Evolutionary conservation across 2,329 filamentous ascomycete genomes (phyloP), one percentile per base, ranked within the genome.

Genomic region (Penicillium sp.): DNA sequence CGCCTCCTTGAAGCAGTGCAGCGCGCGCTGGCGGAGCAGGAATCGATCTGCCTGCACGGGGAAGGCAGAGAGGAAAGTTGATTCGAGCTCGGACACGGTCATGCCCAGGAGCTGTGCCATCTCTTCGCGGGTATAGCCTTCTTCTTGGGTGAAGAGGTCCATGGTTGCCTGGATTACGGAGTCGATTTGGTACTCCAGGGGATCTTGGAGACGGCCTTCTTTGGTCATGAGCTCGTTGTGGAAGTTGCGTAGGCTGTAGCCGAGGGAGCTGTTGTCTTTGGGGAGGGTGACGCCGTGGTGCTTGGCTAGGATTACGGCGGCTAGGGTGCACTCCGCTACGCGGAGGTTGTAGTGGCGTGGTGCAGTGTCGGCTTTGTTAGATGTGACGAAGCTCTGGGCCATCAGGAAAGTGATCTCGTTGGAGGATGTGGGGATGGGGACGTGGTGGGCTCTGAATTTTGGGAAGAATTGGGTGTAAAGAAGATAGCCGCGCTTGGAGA

Each of bases 281-380:
- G 90, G 86, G 0, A 97, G 84, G 0, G 83, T 85, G 34, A 88
- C 67, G 2, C 77, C 77, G 57, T 85, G 79, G 38, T 81, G 78
- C 63, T 84, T 85, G 38, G 84, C 81, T 2, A 88, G 74, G 29
- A 86, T 80, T 14, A 83, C 78, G 3, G 94, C 91, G 3, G 94
- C 94, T 30, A 99, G 82, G 50, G 89, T 94, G 77, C 91, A 95
- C 76, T 99, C 94, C 35, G 97, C 94, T 1, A 99, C 94, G 27
- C 94, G 88, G 23, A 99, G 83, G 73, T 99, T 99, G 80, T 97
- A 99, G 80, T 93, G 91, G 60, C 95, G 87, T 0, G 93, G 93
- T 0, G 88, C 94, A 1, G 93, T 96, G 58, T 93, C 89, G 68
- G 94, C 90, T 77, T 99, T 99, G 79, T 97, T 92, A 5, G 93